Base-by-base conservation (phyloP, 2,329 filamentous ascomycete genomes). In the Allantophomopsis lycopodina region DNA sequence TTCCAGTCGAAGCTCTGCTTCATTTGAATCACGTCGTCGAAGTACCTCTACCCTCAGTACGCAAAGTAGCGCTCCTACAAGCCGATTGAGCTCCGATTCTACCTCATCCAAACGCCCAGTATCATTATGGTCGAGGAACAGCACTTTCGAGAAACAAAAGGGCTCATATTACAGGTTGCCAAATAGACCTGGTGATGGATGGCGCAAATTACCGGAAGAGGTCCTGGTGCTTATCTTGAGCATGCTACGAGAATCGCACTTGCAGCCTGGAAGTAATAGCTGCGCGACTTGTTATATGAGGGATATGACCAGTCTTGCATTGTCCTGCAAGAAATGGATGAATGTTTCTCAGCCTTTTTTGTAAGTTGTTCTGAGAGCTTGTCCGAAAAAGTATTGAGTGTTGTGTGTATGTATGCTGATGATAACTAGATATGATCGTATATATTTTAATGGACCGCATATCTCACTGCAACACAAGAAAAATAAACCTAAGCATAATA, bases 201-300 rank as follows among this genome's bases (percentile, higher is more conserved):
- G 78, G 42, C 61, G 61, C n/a, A 62, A 61, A 15, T 48, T 79
- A 13, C 73, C 75, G 0, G 65, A 66, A n/a, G 73, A 77, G 49
- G 69, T 79, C 2, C 53, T 79, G 35, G 62, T 68, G 38, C 56
- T 73, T 28, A 69, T 79, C n/a, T 50, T 79, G 28, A 62, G 62
- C 32, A 63, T 69, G 40, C 55, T 80, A 14, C 70, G 65, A 50
- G 57, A 61, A 31, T 52, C 65, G 12, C 76, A 80, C 50, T 50
- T 77, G 11, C 56, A 54, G 6, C 50, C 56, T 12, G 57, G 58
- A 2, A 69, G 65, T 45, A 56, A 58, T 28, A 76, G 72, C 54
- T 79, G 76, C 50, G 65, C 73, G 13, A 79, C 76, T 14, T 79
- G 76, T 53, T 77, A 71, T 69, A 76, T 76, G 71, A 64, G 76